Base-by-base conservation (phyloP, 2,329 filamentous ascomycete genomes). In the Botrytis elliptica region DNA sequence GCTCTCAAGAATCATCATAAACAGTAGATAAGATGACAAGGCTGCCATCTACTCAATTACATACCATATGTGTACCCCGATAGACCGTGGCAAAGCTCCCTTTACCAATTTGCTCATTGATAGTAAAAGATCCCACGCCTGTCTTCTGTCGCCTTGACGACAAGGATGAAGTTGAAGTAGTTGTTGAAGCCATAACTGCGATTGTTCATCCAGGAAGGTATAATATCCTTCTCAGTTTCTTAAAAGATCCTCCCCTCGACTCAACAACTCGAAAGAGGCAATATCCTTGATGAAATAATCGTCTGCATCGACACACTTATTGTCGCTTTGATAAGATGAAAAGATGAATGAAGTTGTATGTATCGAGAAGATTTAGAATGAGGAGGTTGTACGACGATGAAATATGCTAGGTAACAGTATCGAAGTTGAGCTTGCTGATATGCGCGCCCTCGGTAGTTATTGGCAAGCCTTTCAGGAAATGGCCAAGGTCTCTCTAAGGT, bases 71-170 rank as follows among this genome's bases (percentile, higher is more conserved):
- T 79, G 91, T 90, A 77, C 93, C 94, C 82, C 92, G 90, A 83
- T 96, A 98, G 77, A 99, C 96, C 78, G 94, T 94, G 77, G 96
- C 96, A 86, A 98, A 99, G 85, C 96, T 98, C 76, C 96, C 96
- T 85, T 96, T 96, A 76, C 96, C 96, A 82, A 98, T 98, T 85
- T 98, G 93, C 78, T 92, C 91, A 79, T 94, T 89, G 80, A 95
- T 91, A 79, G 89, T 88, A 83, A 97, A 98, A 20, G 77, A 77
- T 80, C 92, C 90, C 78, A 94, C 93, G 79, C 96, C 82, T 79
- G 82, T 78, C 79, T 81, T 83, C 77, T 80, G 77, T 67, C 83
- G 82, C 71, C 82, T 80, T 69, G 81, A 82, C 70, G 82, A 82
- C 74, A 57, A 57, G 52, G 52, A 57, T 29, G 77, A 82, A 70